Evolutionary conservation across 495 filamentous ascomycete genomes (phyloP).

Genomic region (Opeltia flavorubescens): DNA sequence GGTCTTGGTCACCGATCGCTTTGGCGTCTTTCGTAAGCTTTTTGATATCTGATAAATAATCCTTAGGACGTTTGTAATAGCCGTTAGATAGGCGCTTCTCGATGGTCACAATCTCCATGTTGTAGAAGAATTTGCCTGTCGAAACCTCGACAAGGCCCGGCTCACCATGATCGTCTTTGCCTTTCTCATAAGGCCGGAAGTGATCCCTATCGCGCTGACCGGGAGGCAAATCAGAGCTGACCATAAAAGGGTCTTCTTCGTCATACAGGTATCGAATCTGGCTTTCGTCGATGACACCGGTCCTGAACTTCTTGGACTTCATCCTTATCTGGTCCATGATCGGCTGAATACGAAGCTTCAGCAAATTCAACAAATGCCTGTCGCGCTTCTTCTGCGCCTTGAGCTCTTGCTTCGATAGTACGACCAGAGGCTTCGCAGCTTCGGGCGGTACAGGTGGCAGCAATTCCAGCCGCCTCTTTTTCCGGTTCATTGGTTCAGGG

Average conservation of each 20-base stretch:
- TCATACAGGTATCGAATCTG: constrained; percentile 67
- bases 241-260: constrained; percentile 66
- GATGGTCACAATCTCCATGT: constrained; percentile 82
- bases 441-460: constrained; percentile 63
- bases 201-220: constrained; percentile 37
- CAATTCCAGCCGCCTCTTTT: constrained; percentile 64
- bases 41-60: constrained; percentile 78
- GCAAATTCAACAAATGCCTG: constrained; percentile 59
- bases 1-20: constrained; percentile 57
- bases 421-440: constrained; percentile 39
- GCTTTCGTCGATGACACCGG: constrained; percentile 56
- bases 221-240: constrained; percentile 59
- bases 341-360: constrained; percentile 78
- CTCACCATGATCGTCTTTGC: constrained; percentile 58
- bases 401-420: constrained; percentile 56
- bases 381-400: constrained; percentile 71
- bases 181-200: constrained; percentile 60
- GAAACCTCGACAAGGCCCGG: constrained; percentile 52
- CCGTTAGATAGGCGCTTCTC: constrained; percentile 91
- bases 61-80: constrained; percentile 76
- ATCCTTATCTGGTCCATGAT: constrained; percentile 91
- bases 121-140: constrained; percentile 80
- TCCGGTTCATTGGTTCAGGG: constrained; percentile 71
- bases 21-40: constrained; percentile 71
- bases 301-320: constrained; percentile 70